Percentiles rank a stretch among this genome's conserved stretches.
These are phyloP conservation scores for Pseudopyrenochaeta lycopersici DNA, from an alignment of 2,329 filamentous ascomycete species.

Conservation along the genomic window DNA sequence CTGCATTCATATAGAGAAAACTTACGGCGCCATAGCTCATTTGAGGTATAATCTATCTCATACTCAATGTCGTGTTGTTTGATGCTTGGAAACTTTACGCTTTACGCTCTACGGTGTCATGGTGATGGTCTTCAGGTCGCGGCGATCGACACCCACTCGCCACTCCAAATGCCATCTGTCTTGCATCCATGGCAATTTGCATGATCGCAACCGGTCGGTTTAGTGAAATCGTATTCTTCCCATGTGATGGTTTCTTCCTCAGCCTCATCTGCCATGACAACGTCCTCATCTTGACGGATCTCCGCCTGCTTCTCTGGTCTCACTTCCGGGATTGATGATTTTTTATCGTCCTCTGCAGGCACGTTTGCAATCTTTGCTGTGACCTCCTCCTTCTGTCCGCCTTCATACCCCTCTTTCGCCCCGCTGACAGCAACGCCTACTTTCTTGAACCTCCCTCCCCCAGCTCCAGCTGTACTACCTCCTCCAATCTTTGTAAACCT, in stretches of 20 bases:
- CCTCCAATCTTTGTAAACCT: slow-evolving; percentile 41
- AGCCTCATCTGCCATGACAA: slow-evolving; percentile 41
- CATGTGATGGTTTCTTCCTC: slow-evolving; percentile 41
- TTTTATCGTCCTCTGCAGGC: slow-evolving; percentile 34
- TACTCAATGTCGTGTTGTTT: too few species aligned
- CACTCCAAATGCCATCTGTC: slow-evolving; percentile 32
- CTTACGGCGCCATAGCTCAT: background rate
- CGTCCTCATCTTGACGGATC: slow-evolving; percentile 32
- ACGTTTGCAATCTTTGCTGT: slow-evolving; percentile 47
- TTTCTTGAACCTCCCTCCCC: slow-evolving; percentile 71
- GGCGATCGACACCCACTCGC: slow-evolving; percentile 60
- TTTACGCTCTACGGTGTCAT: too few species aligned
- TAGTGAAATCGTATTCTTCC: slow-evolving; percentile 62
- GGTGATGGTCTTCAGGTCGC: slow-evolving; percentile 11
- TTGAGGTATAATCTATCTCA: too few species aligned
- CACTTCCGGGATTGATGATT: slow-evolving; percentile 1
- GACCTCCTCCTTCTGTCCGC: background rate
- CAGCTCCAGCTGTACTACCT: slow-evolving; percentile 16
- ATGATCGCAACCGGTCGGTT: slow-evolving; percentile 59
- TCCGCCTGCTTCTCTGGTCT: slow-evolving; percentile 8
- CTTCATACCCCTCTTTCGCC: background rate
- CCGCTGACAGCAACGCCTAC: slow-evolving; percentile 61
- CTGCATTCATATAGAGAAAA: background rate
- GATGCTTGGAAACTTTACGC: too few species aligned
- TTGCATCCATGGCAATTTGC: slow-evolving; percentile 34